A percentile compares a stretch with the other conserved stretches of the same genome.
Evolutionary conservation across 2,329 filamentous ascomycete genomes (phyloP).

Genomic region (Lasiodiplodia sp.): DNA sequence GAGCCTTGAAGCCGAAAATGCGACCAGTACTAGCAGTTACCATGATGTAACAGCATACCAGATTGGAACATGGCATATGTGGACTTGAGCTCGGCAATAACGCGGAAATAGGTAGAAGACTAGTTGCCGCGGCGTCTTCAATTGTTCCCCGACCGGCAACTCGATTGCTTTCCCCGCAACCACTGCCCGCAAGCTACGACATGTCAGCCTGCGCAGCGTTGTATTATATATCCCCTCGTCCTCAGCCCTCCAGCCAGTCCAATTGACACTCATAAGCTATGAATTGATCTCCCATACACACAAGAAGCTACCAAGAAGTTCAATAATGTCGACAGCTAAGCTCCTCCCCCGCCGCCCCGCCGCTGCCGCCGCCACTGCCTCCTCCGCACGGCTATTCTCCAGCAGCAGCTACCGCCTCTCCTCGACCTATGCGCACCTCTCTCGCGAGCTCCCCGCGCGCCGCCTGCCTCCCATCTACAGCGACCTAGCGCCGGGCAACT

Average conservation of each 20-base stretch:
- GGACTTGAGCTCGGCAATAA: slow-evolving; percentile 3
- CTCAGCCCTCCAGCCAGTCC: background rate
- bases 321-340: slow-evolving; percentile 12
- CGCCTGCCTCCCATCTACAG: slow-evolving; percentile 60
- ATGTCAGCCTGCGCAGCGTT: background rate
- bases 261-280: background rate
- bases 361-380: background rate
- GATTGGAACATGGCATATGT: background rate
- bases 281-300: background rate
- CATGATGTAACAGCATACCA: background rate
- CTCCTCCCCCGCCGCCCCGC: background rate
- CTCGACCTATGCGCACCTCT: slow-evolving; percentile 19
- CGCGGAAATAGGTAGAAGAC: slow-evolving; percentile 13
- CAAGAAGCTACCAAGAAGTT: background rate
- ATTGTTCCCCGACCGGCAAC: slow-evolving; percentile 7
- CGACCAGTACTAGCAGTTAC: background rate
- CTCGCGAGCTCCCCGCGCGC: slow-evolving; percentile 54
- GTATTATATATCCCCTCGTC: background rate
- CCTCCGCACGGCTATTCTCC: background rate
- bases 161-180: slow-evolving; percentile 20
- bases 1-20: background rate
- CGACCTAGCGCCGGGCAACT: slow-evolving; percentile 67
- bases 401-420: background rate
- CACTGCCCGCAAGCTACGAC: background rate
- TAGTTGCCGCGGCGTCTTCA: slow-evolving; percentile 5